A percentile compares a stretch with the other conserved stretches of the same genome.
Conservation (phyloP, 192 early-diverging fungal species). For the Tieghemiomyces parasiticus region DNA sequence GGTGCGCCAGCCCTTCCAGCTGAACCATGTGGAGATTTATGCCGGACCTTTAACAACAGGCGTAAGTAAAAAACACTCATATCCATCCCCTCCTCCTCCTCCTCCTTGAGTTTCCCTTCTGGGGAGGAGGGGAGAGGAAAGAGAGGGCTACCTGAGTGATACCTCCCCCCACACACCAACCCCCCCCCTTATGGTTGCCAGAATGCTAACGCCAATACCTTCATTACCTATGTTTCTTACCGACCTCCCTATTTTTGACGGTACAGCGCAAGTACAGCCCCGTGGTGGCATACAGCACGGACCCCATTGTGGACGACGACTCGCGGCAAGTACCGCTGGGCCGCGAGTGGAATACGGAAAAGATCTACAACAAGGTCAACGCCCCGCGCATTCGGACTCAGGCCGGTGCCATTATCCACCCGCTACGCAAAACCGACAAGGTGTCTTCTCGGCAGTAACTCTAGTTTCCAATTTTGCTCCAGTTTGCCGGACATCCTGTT, state of each 20-base stretch:
- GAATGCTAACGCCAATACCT: neutral
- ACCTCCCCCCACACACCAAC: neutral
- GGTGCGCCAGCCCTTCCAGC: constrained; percentile 1
- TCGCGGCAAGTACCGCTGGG: constrained; percentile 76
- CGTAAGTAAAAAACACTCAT: too few species aligned
- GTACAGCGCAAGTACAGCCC: constrained; percentile 38
- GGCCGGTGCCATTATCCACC: constrained; percentile 77
- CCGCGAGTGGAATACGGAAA: constrained; percentile 87
- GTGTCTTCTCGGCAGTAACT: too few species aligned
- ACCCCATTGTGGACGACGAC: constrained; percentile 46
- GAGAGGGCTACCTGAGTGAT: too few species aligned
- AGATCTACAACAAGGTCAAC: constrained; percentile 51
- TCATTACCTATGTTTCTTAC: constrained; percentile 1
- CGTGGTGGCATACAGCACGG: neutral
- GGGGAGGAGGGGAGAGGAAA: too few species aligned
- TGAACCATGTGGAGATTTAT: neutral
- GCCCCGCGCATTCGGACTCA: constrained; percentile 72
- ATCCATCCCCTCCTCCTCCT: too few species aligned
- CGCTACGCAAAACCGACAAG: constrained; percentile 23
- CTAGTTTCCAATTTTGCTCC: too few species aligned
- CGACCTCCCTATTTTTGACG: constrained; percentile 29
- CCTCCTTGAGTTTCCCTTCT: too few species aligned
- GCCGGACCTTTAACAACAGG: too few species aligned
- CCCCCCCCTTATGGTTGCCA: too few species aligned
- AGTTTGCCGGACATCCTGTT: too few species aligned